A percentile compares a stretch with the other conserved stretches of the same genome.
phyloP scores from a whole-genome alignment of 352 stramenopile genomes.

The Globisporangium parvum region DNA sequence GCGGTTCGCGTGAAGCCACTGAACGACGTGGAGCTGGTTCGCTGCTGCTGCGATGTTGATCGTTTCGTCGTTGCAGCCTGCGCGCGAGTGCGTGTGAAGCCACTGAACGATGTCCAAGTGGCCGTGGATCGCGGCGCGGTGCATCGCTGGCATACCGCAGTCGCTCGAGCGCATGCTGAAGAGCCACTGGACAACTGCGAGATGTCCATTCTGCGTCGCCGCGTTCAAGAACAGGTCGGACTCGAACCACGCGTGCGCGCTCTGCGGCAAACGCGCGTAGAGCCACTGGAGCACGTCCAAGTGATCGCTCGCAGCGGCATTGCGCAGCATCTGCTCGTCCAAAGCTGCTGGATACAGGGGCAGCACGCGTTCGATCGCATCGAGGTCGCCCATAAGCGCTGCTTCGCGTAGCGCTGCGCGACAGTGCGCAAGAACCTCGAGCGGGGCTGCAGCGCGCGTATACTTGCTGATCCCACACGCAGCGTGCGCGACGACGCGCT shows the following conservation, averaged over 20 bases:
- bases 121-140: constrained; percentile 20
- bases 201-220: constrained; percentile 10
- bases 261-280: constrained; percentile 1
- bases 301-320: constrained; percentile 4
- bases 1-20: constrained; percentile 29
- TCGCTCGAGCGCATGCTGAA: constrained; percentile 13
- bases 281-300: constrained; percentile 14
- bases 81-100: constrained; percentile 20
- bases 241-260: constrained; percentile 3
- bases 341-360: constrained; percentile 5
- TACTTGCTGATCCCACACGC: not conserved
- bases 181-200: constrained; percentile 22
- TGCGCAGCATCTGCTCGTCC: constrained; percentile 7
- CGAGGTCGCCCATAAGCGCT: not conserved
- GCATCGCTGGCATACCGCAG: constrained; percentile 27
- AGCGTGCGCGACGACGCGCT: constrained; percentile 11
- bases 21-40: constrained; percentile 26
- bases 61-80: constrained; percentile 23
- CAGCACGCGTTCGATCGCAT: not conserved
- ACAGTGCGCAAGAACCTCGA: constrained; percentile 4
- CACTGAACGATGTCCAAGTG: constrained; percentile 27
- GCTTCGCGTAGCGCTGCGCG: constrained; percentile 14
- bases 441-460: constrained; percentile 4
- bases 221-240: constrained; percentile 4
- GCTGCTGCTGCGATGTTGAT: constrained; percentile 22